Evolutionary conservation across 148 eudicot species (phyloP), one percentile per base, ranked within the genome.

Genomic region (Rhododendron kiyosumense): DNA sequence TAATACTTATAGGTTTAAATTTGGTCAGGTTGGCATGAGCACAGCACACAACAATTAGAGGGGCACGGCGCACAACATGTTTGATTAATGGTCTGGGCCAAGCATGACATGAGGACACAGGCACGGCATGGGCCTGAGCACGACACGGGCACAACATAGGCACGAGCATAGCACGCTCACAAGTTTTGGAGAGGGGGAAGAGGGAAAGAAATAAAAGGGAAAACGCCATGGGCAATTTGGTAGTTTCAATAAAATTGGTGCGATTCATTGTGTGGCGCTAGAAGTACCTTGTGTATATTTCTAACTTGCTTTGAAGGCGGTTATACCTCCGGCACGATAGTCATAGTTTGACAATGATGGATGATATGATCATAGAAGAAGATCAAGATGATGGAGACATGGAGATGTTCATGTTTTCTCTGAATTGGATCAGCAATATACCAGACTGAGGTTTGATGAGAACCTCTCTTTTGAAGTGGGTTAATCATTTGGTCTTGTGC

Each of bases 371-470:
- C 85, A 48, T 28, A 43, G 85, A 65, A 83, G 85, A 61, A 11
- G 34, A 63, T 20, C 75, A 43, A 43, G 85, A 83, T 24, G 48
- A 67, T 10, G 61, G 52, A 83, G 24, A 48, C 22, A 32, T 28
- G 13, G 48, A 5, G 59, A 69, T 69, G 26, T 73, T 69, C 43
- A 17, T 69, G 26, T 83, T 36, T 83, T 83, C 22, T 30, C 10
- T 26, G 73, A 41, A 28, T 83, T 38, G 45, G 78, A 83, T 69
- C 24, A 83, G 78, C 2, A 78, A 83, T 69, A 30, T 69, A 69
- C 79, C 45, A 46, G 45, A 83, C 13, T 13, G 77, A 69, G 78
- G 85, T 83, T 83, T 69, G 78, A 67, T 83, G 85, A 83, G 28
- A 46, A 17, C 13, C 8, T 46, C 48, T 43, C 38, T 83, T 30